A percentile compares a stretch with the other conserved stretches of the same genome.
These are phyloP conservation scores for Phyllosticta capitalensis DNA, from an alignment of 2,329 filamentous ascomycete species.

Conservation along the genomic window DNA sequence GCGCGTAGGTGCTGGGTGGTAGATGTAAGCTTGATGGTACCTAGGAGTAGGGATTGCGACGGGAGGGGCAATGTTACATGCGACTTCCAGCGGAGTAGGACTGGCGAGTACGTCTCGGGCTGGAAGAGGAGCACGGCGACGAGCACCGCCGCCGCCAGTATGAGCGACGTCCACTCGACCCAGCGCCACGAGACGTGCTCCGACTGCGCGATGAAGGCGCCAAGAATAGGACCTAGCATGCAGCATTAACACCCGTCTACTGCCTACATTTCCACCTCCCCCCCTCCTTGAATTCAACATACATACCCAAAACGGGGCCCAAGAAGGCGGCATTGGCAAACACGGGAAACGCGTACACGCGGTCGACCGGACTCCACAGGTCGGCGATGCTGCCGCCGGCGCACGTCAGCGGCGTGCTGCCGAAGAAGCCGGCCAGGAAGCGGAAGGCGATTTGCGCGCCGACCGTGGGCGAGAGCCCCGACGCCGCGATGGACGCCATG, in stretches of 20 bases:
- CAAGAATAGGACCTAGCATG: conserved; percentile 25
- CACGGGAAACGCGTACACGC: conserved; percentile 41
- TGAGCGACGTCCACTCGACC: conserved; percentile 29
- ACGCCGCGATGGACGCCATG: conserved; percentile 41
- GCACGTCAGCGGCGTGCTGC: conserved; percentile 35
- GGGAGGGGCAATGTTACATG: too few relatives aligned
- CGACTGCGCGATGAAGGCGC: conserved; percentile 26
- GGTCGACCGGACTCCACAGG: conserved; percentile 39
- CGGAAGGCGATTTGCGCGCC: conserved; percentile 39
- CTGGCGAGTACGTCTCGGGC: conserved; percentile 42
- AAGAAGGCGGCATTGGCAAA: conserved; percentile 38
- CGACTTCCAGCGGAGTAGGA: conserved; percentile 28
- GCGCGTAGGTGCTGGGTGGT: conserved; percentile 20
- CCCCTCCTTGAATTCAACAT: too few relatives aligned
- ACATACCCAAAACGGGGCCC: conserved; percentile 21
- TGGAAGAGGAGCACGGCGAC: conserved; percentile 31
- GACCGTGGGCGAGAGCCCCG: conserved; percentile 39
- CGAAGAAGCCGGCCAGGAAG: conserved; percentile 42
- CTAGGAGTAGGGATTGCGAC: too few relatives aligned
- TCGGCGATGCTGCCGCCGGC: conserved; percentile 39
- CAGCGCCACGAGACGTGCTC: conserved; percentile 29
- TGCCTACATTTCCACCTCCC: background rate
- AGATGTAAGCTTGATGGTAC: too few relatives aligned
- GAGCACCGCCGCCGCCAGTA: conserved; percentile 24
- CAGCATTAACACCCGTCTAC: background rate